These are phyloP conservation scores for Staphylotrichum tortipilum DNA, from an alignment of 495 filamentous ascomycete genomes.

Conservation along the genomic window DNA sequence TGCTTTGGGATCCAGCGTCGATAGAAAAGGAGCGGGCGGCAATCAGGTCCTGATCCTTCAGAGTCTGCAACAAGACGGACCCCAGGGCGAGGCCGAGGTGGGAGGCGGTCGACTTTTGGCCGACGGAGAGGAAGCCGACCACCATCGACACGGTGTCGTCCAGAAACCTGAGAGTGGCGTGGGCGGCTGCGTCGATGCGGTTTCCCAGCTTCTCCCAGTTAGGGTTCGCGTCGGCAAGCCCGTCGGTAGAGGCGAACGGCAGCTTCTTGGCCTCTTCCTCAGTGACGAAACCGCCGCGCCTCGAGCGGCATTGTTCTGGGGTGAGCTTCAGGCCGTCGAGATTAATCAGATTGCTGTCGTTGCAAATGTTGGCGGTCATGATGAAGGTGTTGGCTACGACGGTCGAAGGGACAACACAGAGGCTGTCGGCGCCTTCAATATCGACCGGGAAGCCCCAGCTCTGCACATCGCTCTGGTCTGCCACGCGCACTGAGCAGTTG, in stretches of 20 bases:
- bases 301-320: conserved; percentile 1
- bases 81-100: conserved; percentile 11
- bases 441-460: conserved; percentile 7
- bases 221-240: not conserved
- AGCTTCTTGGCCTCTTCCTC: not conserved
- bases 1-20: conserved; percentile 14
- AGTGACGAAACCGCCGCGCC: conserved; percentile 8
- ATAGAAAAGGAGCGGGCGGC: conserved; percentile 10
- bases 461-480: conserved; percentile 6
- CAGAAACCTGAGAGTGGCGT: conserved; percentile 2
- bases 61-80: not conserved
- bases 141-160: not conserved
- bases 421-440: not conserved
- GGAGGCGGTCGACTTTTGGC: conserved; percentile 8
- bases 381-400: conserved; percentile 1
- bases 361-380: too few species aligned
- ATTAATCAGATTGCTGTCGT: too few species aligned
- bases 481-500: conserved; percentile 1
- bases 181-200: not conserved
- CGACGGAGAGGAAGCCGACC: conserved; percentile 6
- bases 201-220: conserved; percentile 6
- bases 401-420: conserved; percentile 11
- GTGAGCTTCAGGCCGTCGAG: conserved; percentile 2
- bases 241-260: not conserved
- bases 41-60: conserved; percentile 10